Evolutionary conservation across 139 green algal genomes (phyloP), one percentile per base, ranked within the genome.

Genomic region (Edaphochlamys debaryana): DNA sequence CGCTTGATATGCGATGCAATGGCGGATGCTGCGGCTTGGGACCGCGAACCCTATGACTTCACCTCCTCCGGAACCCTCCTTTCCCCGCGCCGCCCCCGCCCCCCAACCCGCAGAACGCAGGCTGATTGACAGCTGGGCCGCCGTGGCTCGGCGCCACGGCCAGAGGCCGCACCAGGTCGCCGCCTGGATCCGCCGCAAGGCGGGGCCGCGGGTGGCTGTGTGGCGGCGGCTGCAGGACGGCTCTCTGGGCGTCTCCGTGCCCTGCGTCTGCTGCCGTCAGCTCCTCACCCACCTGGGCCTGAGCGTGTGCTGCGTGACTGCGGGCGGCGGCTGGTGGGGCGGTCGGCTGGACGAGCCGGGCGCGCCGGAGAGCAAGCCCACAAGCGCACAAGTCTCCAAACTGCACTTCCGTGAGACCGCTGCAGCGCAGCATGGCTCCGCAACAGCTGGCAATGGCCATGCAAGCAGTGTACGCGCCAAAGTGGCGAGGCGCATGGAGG

Each of bases 121-220:
- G 58, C 78, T 89, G 38, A 79, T 92, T 0, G 70, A 74, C 32
- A 52, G 40, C 13, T 92, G 88, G 88, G 76, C 91, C 15, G 30
- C 17, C 7, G 80, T 86, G 58, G 93, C 93, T 2, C 77, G 85
- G 30, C 82, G 73, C 32, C 90, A 93, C 63, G 91, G 91, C 52
- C 78, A 94, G 32, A 86, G 80, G 0, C 58, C 78, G 0, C 88
- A 93, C 60, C 84, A 89, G 60, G 40, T 94, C 25, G 81, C 87
- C 3, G 52, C 75, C 50, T 95, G 93, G 93, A 89, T 95, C 15
- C 86, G 93, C 69, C 90, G 93, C 71, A 95, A 95, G 88, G 79
- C 89, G 32, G 93, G 93, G 40, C 37, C 73, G 0, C 45, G 89
- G 37, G 67, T 95, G 0, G 79, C 76, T 17, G 85, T 95, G 45